These are phyloP conservation scores for Nakaseomyces uthaithaninus DNA, from an alignment of 1,139 yeast species.

Conservation along the genomic window DNA sequence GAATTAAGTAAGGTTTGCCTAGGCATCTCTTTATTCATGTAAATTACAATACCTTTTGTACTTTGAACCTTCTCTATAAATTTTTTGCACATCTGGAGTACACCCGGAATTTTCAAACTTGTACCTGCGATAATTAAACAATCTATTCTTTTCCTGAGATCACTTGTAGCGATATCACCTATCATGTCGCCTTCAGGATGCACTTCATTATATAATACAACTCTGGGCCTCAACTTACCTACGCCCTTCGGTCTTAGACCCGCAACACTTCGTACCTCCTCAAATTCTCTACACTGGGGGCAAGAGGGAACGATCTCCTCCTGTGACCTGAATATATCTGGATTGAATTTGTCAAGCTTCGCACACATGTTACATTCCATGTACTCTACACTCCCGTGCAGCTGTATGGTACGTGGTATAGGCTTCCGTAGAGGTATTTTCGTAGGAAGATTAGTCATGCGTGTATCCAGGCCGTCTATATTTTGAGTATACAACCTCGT, in stretches of 20 bases:
- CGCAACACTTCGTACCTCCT: conserved; percentile 41
- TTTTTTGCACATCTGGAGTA: conserved; percentile 62
- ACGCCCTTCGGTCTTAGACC: conserved; percentile 72
- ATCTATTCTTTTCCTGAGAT: conserved; percentile 61
- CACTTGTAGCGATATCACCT: conserved; percentile 63
- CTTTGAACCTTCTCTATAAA: conserved; percentile 60
- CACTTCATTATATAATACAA: conserved; percentile 76
- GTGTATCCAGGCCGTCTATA: conserved; percentile 41
- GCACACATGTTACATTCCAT: conserved; percentile 73
- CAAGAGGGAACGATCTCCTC: conserved; percentile 40
- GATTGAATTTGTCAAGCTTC: conserved; percentile 38
- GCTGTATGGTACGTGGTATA: conserved; percentile 54
- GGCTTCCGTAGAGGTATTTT: conserved; percentile 40
- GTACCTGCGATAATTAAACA: conserved; percentile 80
- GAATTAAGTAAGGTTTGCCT: conserved; percentile 42
- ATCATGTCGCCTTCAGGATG: conserved; percentile 84
- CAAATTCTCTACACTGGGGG: conserved; percentile 49
- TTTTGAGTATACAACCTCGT: conserved; percentile 72
- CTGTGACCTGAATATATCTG: conserved; percentile 32
- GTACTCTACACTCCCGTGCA: conserved; percentile 70
- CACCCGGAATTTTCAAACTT: conserved; percentile 80
- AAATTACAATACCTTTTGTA: conserved; percentile 47
- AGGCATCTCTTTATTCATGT: conserved; percentile 50
- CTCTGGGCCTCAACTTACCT: conserved; percentile 72
- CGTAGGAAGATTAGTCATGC: conserved; percentile 42